A percentile compares a stretch with the other conserved stretches of the same genome.
phyloP scores from a whole-genome alignment of 1,284 basidiomycete genomes.

The Gymnopus androsaceus region DNA sequence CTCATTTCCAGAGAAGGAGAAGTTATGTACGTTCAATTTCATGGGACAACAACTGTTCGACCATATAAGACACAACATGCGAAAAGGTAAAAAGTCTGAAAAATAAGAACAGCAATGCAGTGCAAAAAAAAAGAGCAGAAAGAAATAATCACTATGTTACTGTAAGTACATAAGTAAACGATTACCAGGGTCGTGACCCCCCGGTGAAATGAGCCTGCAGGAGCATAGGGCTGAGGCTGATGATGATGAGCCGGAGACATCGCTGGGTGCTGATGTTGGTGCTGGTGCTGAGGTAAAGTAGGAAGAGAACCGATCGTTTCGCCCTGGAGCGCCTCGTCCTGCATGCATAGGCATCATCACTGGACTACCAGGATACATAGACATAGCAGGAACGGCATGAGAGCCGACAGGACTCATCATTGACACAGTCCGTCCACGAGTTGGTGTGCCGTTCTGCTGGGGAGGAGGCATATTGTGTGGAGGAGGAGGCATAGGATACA shows the following conservation, averaged over 20 bases:
- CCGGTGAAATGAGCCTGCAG: slow-evolving; percentile 31
- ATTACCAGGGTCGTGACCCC: slow-evolving; percentile 46
- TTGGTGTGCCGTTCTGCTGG: slow-evolving; percentile 44
- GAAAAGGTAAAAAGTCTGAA: slow-evolving; percentile 17
- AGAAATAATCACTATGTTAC: no score
- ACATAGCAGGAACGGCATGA: slow-evolving; percentile 42
- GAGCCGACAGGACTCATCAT: slow-evolving; percentile 72
- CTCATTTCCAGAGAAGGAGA: not conserved
- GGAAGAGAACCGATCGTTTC: slow-evolving; percentile 36
- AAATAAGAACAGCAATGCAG: slow-evolving; percentile 18
- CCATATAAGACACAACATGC: slow-evolving; percentile 23
- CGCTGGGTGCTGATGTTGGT: slow-evolving; percentile 9
- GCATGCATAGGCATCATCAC: slow-evolving; percentile 58
- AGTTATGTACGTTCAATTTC: not conserved
- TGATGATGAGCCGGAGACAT: no score
- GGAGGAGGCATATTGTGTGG: slow-evolving; percentile 44
- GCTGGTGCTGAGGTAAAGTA: slow-evolving; percentile 7
- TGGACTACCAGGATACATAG: slow-evolving; percentile 68
- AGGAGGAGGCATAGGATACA: slow-evolving; percentile 48
- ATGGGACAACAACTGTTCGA: slow-evolving; percentile 37
- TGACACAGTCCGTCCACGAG: slow-evolving; percentile 43
- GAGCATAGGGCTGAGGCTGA: slow-evolving; percentile 13
- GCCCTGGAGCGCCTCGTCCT: slow-evolving; percentile 29
- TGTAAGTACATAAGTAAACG: slow-evolving; percentile 16
- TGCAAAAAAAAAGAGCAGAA: slow-evolving; percentile 18